Base-by-base conservation (phyloP, 169 alveolate genomes). In the Plasmodium coatneyi region DNA sequence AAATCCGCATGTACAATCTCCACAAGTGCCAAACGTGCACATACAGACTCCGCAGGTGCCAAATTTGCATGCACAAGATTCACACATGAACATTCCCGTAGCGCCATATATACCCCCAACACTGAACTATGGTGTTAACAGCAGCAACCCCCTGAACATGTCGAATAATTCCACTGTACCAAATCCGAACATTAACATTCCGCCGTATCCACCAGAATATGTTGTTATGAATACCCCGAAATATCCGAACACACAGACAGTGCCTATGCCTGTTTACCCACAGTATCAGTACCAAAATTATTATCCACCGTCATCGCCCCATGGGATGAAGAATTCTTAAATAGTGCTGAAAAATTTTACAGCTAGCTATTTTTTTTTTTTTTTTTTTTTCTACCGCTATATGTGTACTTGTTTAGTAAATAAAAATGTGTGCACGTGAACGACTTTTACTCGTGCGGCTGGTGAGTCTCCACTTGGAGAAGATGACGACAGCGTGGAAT, bases 151-250 rank as follows among this genome's bases (percentile, higher is more conserved):
- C 4, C 25, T 83, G 36, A 83, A 83, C 54, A 74, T 86, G 34
- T 41, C 80, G 32, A 49, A 43, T 76, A 86, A 86, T 56, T 32
- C 93, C 76, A 86, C 36, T 86, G 9, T 43, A 28, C 87, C 93
- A n/a, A 76, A 46, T 28, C 79, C 84, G 19, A 86, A 86, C 54
- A 52, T 86, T 16, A 86, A 86, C 16, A 46, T 86, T 3, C 83
- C 87, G 2, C 34, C 93, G 3, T 86, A 76, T 5, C 81, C 86
- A 19, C 93, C 93, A 32, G 93, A 86, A 49, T 86, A 52, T 86
- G 72, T 86, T 54, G 19, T 76, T 76, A 60, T 86, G 93, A 78
- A 86, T 54, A 22, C 86, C 28, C 93, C 76, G n/a, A 86, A 86
- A 86, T 76, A 76, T 71, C 49, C 86, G 14, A 86, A 39, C 32